Evolutionary conservation across 352 stramenopile genomes (phyloP).

Genomic region (Globisporangium viniferum): DNA sequence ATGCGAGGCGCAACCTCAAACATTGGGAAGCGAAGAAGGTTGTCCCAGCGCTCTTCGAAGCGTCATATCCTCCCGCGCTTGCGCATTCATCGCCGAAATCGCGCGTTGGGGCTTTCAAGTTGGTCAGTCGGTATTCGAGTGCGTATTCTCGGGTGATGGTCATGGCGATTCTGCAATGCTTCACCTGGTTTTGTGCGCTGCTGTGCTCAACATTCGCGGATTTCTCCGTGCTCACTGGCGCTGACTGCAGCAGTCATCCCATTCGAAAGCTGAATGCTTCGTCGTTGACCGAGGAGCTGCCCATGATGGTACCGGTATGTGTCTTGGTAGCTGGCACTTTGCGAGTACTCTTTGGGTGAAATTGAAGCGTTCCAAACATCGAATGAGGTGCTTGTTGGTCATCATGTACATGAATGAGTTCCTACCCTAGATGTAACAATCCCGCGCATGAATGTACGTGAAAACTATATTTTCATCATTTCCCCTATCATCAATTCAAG

Average conservation of each 20-base stretch:
- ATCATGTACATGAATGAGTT: too few species aligned
- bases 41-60: background rate
- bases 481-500: too few species aligned
- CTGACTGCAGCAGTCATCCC: background rate
- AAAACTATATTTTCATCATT: too few species aligned
- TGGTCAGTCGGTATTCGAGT: background rate
- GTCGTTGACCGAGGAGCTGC: background rate
- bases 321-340: background rate
- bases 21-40: constrained; percentile 14
- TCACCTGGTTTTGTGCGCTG: too few species aligned
- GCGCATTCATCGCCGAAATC: background rate
- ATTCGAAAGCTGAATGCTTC: background rate
- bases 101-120: background rate
- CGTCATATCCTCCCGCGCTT: too few species aligned
- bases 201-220: background rate
- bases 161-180: too few species aligned
- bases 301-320: background rate
- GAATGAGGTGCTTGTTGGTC: too few species aligned
- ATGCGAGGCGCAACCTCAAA: constrained; percentile 16
- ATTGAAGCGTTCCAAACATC: too few species aligned
- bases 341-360: too few species aligned
- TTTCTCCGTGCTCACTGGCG: background rate
- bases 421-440: too few species aligned
- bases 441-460: too few species aligned
- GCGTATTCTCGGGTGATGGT: background rate